Conservation (phyloP, 2,329 filamentous ascomycete species). For the Fusarium haematococcum region DNA sequence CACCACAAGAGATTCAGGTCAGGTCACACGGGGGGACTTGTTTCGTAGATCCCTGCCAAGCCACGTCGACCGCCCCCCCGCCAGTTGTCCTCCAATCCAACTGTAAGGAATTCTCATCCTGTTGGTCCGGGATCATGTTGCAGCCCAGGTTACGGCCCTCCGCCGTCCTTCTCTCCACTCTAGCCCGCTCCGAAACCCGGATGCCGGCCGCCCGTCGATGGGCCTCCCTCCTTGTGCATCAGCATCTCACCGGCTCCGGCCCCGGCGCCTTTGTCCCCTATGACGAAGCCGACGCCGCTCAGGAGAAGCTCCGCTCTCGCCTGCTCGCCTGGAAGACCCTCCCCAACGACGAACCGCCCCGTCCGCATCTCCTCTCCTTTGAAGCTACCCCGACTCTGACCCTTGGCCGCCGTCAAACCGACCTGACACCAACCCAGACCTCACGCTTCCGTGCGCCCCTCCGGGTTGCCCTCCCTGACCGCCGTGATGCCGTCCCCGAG, state of each 20-base stretch:
- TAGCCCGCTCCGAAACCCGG: slow-evolving; percentile 18
- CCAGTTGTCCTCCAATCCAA: not conserved
- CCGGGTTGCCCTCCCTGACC: slow-evolving; percentile 41
- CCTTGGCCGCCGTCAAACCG: slow-evolving; percentile 82
- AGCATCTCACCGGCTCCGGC: slow-evolving; percentile 44
- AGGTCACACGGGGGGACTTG: slow-evolving; percentile 3
- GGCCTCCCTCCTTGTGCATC: slow-evolving; percentile 45
- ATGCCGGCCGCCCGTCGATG: slow-evolving; percentile 13
- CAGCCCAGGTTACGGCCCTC: slow-evolving; percentile 14
- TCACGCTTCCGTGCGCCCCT: slow-evolving; percentile 58
- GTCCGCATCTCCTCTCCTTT: slow-evolving; percentile 83
- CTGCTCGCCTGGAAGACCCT: slow-evolving; percentile 52
- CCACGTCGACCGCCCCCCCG: slow-evolving; percentile 2
- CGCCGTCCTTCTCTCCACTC: slow-evolving; percentile 27
- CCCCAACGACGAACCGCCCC: slow-evolving; percentile 56
- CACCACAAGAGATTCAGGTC: not conserved
- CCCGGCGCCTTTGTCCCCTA: slow-evolving; percentile 45
- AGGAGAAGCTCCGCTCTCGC: slow-evolving; percentile 49
- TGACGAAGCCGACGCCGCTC: slow-evolving; percentile 46
- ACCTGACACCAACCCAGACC: slow-evolving; percentile 60
- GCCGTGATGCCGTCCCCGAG: slow-evolving; percentile 44
- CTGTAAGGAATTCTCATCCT: not conserved
- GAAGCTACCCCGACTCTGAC: slow-evolving; percentile 88
- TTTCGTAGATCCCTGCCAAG: slow-evolving; percentile 15
- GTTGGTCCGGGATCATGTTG: slow-evolving; percentile 8